A percentile compares a stretch with the other conserved stretches of the same genome.
phyloP scores from a whole-genome alignment of 176 grass and related monocot species.

The Canna indica region DNA sequence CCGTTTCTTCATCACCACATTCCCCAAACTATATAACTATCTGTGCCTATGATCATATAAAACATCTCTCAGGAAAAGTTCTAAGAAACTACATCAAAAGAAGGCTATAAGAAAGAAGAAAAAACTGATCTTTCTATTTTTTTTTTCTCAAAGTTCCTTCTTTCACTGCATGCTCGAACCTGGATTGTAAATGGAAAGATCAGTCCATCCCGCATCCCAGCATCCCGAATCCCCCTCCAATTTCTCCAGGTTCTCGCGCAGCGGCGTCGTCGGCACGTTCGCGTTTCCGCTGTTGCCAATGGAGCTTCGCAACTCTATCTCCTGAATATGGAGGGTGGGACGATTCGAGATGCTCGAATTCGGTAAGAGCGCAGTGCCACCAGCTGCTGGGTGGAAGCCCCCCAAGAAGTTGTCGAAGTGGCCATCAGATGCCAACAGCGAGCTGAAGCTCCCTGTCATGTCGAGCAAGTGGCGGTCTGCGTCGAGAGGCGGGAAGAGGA shows the following conservation, averaged over 20 bases:
- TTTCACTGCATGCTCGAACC: constrained; percentile 1
- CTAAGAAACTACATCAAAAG: background rate
- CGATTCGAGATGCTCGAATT: background rate
- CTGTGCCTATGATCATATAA: background rate
- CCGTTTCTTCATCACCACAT: background rate
- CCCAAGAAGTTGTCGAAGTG: background rate
- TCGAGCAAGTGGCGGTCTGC: background rate
- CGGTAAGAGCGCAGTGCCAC: background rate
- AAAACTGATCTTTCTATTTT: background rate
- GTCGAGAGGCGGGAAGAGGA: background rate
- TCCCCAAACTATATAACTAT: background rate
- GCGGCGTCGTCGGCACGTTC: background rate
- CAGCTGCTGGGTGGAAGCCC: background rate
- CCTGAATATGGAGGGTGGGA: background rate
- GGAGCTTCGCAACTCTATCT: background rate
- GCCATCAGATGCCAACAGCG: background rate
- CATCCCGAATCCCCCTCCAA: background rate
- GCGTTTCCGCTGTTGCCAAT: background rate
- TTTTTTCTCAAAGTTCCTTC: background rate
- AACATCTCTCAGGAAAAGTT: background rate
- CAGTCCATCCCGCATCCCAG: constrained; percentile 1
- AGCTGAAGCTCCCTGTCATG: background rate
- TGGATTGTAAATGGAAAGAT: constrained; percentile 1
- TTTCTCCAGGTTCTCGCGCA: background rate
- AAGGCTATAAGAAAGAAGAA: constrained; percentile 2